These are phyloP conservation scores for Teratosphaeria destructans DNA, from an alignment of 2,329 filamentous ascomycete species.

Conservation along the genomic window DNA sequence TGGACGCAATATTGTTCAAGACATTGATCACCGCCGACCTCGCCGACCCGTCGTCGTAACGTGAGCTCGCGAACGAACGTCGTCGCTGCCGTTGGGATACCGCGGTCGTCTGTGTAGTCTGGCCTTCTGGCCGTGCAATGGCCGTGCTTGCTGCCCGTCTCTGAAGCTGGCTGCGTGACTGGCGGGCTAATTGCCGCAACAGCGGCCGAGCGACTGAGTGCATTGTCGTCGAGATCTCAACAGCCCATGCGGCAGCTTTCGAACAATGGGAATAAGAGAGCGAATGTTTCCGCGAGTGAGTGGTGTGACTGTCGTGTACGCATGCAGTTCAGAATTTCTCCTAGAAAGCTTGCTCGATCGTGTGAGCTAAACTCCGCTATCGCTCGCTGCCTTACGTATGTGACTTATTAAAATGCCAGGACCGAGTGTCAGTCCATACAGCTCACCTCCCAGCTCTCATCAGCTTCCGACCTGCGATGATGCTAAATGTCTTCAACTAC, in stretches of 20 bases:
- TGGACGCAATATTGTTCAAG: slow-evolving; percentile 90
- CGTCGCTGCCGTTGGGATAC: not conserved
- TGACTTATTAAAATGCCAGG: not conserved
- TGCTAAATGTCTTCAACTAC: not conserved
- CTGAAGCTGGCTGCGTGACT: slow-evolving; percentile 2
- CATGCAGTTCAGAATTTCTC: not conserved
- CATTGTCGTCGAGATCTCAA: slow-evolving; percentile 2
- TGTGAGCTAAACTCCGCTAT: not conserved
- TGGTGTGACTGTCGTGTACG: not conserved
- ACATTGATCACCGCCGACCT: slow-evolving; percentile 78
- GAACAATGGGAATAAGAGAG: not conserved
- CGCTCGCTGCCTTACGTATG: not conserved
- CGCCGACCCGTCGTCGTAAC: slow-evolving; percentile 47
- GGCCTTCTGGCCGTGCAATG: not conserved
- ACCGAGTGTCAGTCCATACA: not conserved
- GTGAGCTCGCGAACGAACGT: slow-evolving; percentile 14
- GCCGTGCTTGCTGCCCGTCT: not conserved
- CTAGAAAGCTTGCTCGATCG: not conserved
- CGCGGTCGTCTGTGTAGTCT: not conserved
- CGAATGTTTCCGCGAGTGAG: not conserved
- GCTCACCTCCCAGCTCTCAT: not conserved
- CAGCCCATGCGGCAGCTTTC: slow-evolving; percentile 6
- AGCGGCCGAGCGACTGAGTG: slow-evolving; percentile 5
- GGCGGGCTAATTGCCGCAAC: slow-evolving; percentile 5
- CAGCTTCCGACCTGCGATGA: not conserved